Evolutionary conservation across 176 grass and related monocot genomes (phyloP).

Genomic region (Aegilops speltoides): DNA sequence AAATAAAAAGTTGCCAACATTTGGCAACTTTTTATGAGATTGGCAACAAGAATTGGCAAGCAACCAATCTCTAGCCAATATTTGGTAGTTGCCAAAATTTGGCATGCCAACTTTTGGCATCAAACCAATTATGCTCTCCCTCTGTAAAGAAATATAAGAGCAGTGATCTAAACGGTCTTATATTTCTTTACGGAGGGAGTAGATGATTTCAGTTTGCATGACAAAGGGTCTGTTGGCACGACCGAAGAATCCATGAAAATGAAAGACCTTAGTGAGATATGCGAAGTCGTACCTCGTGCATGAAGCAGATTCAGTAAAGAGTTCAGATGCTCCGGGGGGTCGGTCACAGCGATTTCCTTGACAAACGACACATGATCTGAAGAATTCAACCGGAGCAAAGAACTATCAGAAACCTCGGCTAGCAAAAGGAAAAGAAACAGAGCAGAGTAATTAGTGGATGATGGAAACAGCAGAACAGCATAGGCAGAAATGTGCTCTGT

Average conservation of each 20-base stretch:
- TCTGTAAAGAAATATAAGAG: no score
- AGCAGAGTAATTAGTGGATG: no score
- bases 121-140: no score
- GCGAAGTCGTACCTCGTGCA: constrained; percentile 52
- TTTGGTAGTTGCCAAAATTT: no score
- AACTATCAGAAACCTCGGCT: not conserved
- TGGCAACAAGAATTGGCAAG: no score
- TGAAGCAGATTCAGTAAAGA: constrained; percentile 82
- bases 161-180: no score
- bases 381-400: constrained; percentile 4
- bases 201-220: not conserved
- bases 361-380: constrained; percentile 77
- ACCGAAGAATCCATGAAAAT: not conserved
- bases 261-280: not conserved
- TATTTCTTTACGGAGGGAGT: no score
- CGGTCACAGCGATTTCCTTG: constrained; percentile 67
- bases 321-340: constrained; percentile 73
- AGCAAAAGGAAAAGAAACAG: not conserved
- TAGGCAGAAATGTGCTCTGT: not conserved
- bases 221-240: not conserved
- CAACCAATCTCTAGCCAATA: no score
- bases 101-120: no score
- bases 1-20: no score
- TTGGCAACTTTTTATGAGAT: no score
- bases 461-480: not conserved